These are phyloP conservation scores for Termitomyces titanicus DNA, from an alignment of 768 basidiomycete genomes.

Conservation along the genomic window DNA sequence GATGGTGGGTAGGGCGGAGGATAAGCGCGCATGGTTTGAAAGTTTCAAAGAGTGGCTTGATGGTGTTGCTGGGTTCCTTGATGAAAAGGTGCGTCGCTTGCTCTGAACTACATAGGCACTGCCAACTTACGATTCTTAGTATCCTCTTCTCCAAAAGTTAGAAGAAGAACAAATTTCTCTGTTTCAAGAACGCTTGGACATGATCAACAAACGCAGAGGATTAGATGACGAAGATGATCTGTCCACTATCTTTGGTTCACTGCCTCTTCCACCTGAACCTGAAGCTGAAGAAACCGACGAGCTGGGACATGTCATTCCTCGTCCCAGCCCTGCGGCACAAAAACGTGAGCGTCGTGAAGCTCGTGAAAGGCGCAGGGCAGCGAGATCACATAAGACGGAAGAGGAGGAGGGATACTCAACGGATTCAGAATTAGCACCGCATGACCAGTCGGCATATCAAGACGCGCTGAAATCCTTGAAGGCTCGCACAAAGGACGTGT, in stretches of 20 bases:
- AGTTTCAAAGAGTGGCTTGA: constrained; percentile 81
- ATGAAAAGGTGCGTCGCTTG: constrained; percentile 62
- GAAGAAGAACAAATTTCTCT: constrained; percentile 75
- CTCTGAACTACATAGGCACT: not conserved
- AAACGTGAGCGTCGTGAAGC: constrained; percentile 57
- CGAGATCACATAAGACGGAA: constrained; percentile 31
- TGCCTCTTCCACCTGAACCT: constrained; percentile 18
- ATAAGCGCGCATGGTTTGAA: constrained; percentile 78
- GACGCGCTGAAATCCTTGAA: constrained; percentile 55
- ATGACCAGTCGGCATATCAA: constrained; percentile 68
- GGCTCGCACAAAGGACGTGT: constrained; percentile 48
- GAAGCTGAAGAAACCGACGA: constrained; percentile 50
- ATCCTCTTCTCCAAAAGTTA: constrained; percentile 70
- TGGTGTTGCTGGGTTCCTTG: constrained; percentile 78
- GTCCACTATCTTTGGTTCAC: constrained; percentile 58
- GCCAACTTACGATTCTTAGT: constrained; percentile 40
- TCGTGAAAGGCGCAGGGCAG: constrained; percentile 52
- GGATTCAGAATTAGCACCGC: constrained; percentile 65
- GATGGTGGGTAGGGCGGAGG: constrained; percentile 71
- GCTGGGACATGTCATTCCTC: not conserved
- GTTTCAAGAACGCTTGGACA: constrained; percentile 67
- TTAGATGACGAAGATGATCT: constrained; percentile 83
- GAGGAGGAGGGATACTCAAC: constrained; percentile 87
- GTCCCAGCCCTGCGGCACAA: not conserved
- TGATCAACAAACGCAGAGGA: constrained; percentile 64